Conservation (phyloP, 2,329 filamentous ascomycete genomes). For the Aspergillus sp. region DNA sequence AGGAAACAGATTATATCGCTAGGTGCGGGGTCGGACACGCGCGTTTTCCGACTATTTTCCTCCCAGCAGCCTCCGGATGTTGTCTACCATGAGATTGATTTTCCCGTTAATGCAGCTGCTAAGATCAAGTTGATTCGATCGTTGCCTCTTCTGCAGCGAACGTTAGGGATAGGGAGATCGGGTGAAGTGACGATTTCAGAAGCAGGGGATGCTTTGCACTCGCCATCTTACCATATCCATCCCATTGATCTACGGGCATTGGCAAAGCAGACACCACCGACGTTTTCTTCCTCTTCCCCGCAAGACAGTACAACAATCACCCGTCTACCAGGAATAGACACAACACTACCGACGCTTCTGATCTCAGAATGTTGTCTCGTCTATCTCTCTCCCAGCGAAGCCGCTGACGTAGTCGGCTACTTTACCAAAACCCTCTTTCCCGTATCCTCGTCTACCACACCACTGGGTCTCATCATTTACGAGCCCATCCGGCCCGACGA, state of each 20-base stretch:
- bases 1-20: constrained; percentile 78
- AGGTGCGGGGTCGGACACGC: constrained; percentile 89
- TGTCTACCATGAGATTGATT: constrained; percentile 90
- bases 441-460: constrained; percentile 32
- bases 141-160: constrained; percentile 24
- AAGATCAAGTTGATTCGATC: constrained; percentile 53
- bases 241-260: constrained; percentile 67
- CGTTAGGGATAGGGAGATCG: constrained; percentile 23
- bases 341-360: constrained; percentile 69
- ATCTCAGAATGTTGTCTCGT: constrained; percentile 95
- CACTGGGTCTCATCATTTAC: constrained; percentile 68
- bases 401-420: constrained; percentile 60
- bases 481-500: constrained; percentile 83
- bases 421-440: constrained; percentile 53
- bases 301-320: constrained; percentile 5
- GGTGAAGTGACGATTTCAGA: constrained; percentile 32
- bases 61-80: constrained; percentile 42
- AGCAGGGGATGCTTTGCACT: constrained; percentile 40
- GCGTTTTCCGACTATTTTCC: constrained; percentile 70
- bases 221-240: constrained; percentile 51
- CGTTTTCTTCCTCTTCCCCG: constrained; percentile 11
- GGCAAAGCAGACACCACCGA: not conserved
- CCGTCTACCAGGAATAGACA: constrained; percentile 45
- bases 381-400: constrained; percentile 67
- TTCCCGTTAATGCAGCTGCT: constrained; percentile 64